Evolutionary conservation across 352 stramenopile genomes (phyloP).

Genomic region (Pythium guiyangense): DNA sequence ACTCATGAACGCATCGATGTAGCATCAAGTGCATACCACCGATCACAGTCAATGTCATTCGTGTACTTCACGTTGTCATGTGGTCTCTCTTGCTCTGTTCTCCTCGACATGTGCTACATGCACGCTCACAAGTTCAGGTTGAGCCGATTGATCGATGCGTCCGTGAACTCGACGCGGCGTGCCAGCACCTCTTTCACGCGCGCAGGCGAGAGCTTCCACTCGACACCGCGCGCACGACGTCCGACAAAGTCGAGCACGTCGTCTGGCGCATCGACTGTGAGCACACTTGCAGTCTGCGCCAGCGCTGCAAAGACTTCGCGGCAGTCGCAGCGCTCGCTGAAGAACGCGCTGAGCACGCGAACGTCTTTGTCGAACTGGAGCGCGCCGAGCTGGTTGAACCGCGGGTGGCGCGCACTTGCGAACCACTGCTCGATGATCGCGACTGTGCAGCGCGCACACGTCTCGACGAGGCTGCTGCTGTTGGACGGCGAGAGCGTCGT

Average conservation of each 20-base stretch:
- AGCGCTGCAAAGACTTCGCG: conserved; percentile 55
- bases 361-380: conserved; percentile 87
- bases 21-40: too few species aligned
- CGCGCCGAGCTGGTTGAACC: conserved; percentile 79
- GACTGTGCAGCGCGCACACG: conserved; percentile 31
- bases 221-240: conserved; percentile 47
- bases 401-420: conserved; percentile 26
- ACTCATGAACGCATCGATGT: too few species aligned
- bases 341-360: conserved; percentile 63
- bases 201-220: conserved; percentile 61
- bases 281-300: conserved; percentile 61
- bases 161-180: conserved; percentile 72
- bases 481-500: conserved; percentile 54
- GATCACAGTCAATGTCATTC: too few species aligned
- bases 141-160: conserved; percentile 61
- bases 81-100: too few species aligned
- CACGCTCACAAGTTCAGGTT: conserved; percentile 20
- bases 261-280: conserved; percentile 65
- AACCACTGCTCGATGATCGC: conserved; percentile 70
- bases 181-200: conserved; percentile 75
- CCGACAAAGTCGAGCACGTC: conserved; percentile 80
- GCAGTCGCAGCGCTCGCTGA: conserved; percentile 47
- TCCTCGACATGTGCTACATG: too few species aligned
- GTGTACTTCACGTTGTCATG: too few species aligned
- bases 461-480: conserved; percentile 47